Conservation (phyloP, 441 rosid species). For the Brassica hybrid region DNA sequence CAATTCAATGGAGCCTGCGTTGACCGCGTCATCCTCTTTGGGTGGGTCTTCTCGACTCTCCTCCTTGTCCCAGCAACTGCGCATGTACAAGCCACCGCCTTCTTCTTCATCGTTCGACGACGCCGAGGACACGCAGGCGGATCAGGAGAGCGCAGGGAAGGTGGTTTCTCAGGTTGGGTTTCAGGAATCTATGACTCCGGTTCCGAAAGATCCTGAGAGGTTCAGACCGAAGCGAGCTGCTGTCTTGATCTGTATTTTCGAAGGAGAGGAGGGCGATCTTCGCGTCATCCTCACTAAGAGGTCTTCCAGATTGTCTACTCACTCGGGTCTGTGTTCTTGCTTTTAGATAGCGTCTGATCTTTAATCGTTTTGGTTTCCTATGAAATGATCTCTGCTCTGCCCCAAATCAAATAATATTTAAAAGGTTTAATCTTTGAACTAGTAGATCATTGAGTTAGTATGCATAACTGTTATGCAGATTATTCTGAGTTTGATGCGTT, state of each 20-base stretch:
- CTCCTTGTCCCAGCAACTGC: slow-evolving; percentile 74
- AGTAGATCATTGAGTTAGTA: not conserved
- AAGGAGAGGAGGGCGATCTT: slow-evolving; percentile 78
- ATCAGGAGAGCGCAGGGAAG: slow-evolving; percentile 69
- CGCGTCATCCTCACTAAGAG: slow-evolving; percentile 88
- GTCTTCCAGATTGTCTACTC: slow-evolving; percentile 72
- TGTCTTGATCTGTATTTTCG: slow-evolving; percentile 81
- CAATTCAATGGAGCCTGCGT: slow-evolving; percentile 52
- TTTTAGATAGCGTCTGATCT: not conserved
- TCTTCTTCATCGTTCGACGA: slow-evolving; percentile 55
- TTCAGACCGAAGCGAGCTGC: slow-evolving; percentile 86
- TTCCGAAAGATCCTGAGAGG: slow-evolving; percentile 50
- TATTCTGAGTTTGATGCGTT: not conserved
- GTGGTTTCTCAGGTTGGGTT: slow-evolving; percentile 82
- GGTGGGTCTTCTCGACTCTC: slow-evolving; percentile 52
- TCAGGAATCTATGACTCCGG: slow-evolving; percentile 67
- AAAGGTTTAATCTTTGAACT: not conserved
- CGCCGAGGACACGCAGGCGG: slow-evolving; percentile 54
- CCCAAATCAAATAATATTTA: not conserved
- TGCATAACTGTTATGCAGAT: not conserved
- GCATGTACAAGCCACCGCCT: slow-evolving; percentile 72
- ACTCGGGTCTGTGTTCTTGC: slow-evolving; percentile 65
- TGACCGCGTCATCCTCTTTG: slow-evolving; percentile 19
- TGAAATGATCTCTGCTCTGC: not conserved
- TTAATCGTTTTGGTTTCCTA: not conserved